Evolutionary conservation across 139 green algal species (phyloP).

Genomic region (Chlorella sp.): DNA sequence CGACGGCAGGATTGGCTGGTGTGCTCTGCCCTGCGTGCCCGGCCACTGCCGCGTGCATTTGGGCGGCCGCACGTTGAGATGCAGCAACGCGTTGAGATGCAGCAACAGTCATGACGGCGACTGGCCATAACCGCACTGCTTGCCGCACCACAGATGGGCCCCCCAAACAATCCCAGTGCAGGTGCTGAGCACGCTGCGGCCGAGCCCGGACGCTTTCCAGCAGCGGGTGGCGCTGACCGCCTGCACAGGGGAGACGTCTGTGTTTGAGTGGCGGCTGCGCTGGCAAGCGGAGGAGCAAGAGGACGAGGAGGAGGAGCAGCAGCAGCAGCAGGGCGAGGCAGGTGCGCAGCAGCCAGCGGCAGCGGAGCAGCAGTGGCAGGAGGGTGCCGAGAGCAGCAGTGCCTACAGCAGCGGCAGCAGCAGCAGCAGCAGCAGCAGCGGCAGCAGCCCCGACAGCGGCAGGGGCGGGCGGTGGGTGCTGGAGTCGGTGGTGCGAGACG

Average conservation of each 20-base stretch:
- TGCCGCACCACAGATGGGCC: too few relatives aligned
- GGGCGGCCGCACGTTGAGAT: too few relatives aligned
- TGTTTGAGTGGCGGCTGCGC: constrained; percentile 53
- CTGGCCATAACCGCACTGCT: too few relatives aligned
- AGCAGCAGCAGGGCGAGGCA: not conserved
- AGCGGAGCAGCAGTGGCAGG: not conserved
- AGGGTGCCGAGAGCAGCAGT: not conserved
- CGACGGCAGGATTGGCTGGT: too few relatives aligned
- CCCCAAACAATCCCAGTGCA: too few relatives aligned
- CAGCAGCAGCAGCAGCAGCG: not conserved
- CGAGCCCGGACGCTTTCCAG: constrained; percentile 29
- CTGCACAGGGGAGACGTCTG: constrained; percentile 49
- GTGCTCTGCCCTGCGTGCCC: too few relatives aligned
- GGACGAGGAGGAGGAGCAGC: not conserved
- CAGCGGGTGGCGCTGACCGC: constrained; percentile 58
- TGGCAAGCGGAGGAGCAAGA: not conserved
- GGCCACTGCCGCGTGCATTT: too few relatives aligned
- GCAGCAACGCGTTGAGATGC: too few relatives aligned
- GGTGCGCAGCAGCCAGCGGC: not conserved
- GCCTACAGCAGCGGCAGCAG: not conserved
- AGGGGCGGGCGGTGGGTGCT: constrained; percentile 14
- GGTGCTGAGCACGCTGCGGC: constrained; percentile 61
- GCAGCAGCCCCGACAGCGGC: not conserved
- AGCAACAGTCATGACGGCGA: too few relatives aligned
- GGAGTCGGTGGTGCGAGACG: constrained; percentile 4